Conservation (phyloP, 768 basidiomycete species). For the Infundibulicybe gibba region DNA sequence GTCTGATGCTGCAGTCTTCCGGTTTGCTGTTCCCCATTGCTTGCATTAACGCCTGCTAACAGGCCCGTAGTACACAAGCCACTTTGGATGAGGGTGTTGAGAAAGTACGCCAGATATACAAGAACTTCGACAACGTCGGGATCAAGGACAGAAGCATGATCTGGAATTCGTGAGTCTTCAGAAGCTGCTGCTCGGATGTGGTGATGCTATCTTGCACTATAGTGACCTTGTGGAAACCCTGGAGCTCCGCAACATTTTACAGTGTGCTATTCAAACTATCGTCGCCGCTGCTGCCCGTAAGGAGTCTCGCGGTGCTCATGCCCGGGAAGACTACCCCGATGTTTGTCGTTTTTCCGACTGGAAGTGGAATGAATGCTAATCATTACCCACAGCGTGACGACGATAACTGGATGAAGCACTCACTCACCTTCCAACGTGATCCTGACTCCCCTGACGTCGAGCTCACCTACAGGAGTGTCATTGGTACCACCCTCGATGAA, state of each 20-base stretch:
- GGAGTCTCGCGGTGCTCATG: conserved; percentile 98
- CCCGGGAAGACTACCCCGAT: conserved; percentile 97
- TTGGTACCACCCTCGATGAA: conserved; percentile 85
- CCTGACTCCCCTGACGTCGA: conserved; percentile 75
- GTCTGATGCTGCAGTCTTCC: conserved; percentile 95
- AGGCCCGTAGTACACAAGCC: conserved; percentile 64
- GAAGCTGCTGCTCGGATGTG: not conserved
- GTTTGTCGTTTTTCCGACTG: conserved; percentile 34
- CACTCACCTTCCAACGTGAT: conserved; percentile 89
- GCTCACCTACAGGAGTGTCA: conserved; percentile 87
- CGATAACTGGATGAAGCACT: conserved; percentile 91
- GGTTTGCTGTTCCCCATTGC: conserved; percentile 31
- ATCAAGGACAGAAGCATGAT: conserved; percentile 99
- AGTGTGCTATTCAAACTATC: conserved; percentile 95
- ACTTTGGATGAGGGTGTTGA: conserved; percentile 90
- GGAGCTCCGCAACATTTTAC: conserved; percentile 93
- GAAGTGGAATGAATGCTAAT: not conserved
- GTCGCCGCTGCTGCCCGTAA: conserved; percentile 89
- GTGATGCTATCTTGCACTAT: conserved; percentile 6
- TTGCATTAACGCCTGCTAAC: conserved; percentile 4
- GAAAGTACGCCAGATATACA: conserved; percentile 84
- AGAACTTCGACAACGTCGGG: conserved; percentile 85
- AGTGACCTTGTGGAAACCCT: conserved; percentile 97
- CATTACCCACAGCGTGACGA: conserved; percentile 73
- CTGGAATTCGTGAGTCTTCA: conserved; percentile 87